These are phyloP conservation scores for Martiniozyma abietophila DNA, from an alignment of 805 yeast species.

Conservation along the genomic window DNA sequence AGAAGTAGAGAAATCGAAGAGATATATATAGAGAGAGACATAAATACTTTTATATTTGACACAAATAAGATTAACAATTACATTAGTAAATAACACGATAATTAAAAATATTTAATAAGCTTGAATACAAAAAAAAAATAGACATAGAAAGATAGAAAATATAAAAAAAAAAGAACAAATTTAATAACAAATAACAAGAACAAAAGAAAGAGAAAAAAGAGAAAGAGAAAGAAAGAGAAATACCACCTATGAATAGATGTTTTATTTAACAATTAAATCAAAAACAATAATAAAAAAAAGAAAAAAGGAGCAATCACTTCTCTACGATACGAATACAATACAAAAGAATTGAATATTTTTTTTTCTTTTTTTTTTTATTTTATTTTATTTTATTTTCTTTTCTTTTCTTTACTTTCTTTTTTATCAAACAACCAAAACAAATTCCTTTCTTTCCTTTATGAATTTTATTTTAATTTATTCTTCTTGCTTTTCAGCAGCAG, in stretches of 20 bases:
- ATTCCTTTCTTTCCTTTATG: too few species aligned
- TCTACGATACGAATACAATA: too few species aligned
- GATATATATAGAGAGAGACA: too few species aligned
- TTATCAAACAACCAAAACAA: too few species aligned
- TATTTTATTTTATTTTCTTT: too few species aligned
- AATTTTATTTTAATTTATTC: constrained; percentile 7
- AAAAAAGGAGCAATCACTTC: not conserved
- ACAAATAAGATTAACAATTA: too few species aligned
- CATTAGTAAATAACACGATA: not conserved
- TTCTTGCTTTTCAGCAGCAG: constrained; percentile 10
- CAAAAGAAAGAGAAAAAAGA: constrained; percentile 1
- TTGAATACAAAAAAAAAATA: not conserved
- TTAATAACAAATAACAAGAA: not conserved
- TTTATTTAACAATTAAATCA: too few species aligned
- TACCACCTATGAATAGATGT: not conserved
- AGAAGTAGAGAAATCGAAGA: not conserved
- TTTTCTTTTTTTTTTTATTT: too few species aligned
- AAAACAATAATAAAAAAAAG: constrained; percentile 2
- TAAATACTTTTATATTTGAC: too few species aligned
- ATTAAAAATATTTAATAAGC: not conserved
- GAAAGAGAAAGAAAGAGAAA: constrained; percentile 1
- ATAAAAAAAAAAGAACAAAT: constrained; percentile 3
- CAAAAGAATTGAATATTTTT: too few species aligned
- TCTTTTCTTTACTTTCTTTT: too few species aligned
- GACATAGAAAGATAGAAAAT: not conserved